Conservation (phyloP, 1,139 yeast species). For the Debaryomyces subglobosus region DNA sequence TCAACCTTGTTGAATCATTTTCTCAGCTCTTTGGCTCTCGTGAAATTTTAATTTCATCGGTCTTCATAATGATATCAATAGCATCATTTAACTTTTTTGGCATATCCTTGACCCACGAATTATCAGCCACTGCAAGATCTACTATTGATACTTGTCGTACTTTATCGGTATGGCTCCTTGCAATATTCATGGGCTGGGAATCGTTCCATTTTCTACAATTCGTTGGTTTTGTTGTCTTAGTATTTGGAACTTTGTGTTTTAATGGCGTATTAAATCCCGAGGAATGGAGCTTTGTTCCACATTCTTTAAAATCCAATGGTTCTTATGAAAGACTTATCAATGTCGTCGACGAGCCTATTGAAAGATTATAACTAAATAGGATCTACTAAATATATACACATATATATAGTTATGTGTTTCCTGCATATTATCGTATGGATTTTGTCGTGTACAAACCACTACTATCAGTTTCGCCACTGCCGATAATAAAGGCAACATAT, state of each 20-base stretch:
- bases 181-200: conserved; percentile 80
- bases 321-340: conserved; percentile 10
- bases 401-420: neutral
- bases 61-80: conserved; percentile 71
- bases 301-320: conserved; percentile 30
- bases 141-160: conserved; percentile 83
- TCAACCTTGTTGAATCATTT: conserved; percentile 59
- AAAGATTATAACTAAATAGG: conserved; percentile 11
- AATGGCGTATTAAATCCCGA: conserved; percentile 66
- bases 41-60: conserved; percentile 53
- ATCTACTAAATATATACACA: neutral
- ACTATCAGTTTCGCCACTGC: conserved; percentile 8
- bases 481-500: neutral
- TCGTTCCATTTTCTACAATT: conserved; percentile 61
- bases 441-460: neutral
- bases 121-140: conserved; percentile 79
- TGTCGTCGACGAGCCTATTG: conserved; percentile 15
- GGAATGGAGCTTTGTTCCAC: conserved; percentile 49
- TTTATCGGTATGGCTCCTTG: conserved; percentile 74
- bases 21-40: conserved; percentile 48
- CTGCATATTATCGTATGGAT: neutral
- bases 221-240: conserved; percentile 64
- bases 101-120: conserved; percentile 61
- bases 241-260: conserved; percentile 74
- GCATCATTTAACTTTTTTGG: conserved; percentile 78